Conservation (phyloP, 805 yeast genomes). For the Barnettozyma salicaria region DNA sequence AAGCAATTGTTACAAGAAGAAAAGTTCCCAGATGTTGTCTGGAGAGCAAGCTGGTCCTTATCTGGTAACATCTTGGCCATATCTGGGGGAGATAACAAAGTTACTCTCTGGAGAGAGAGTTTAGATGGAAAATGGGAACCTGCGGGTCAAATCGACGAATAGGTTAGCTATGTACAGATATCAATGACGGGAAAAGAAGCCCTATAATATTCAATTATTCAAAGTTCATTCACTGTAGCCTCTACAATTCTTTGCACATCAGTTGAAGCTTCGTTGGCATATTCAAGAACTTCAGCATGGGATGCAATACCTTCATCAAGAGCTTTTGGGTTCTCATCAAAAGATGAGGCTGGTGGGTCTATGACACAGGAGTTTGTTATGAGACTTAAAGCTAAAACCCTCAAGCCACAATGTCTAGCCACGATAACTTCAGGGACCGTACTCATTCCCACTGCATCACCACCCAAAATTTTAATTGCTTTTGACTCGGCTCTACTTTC, state of each 20-base stretch:
- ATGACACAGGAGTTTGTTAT: slow-evolving; percentile 80
- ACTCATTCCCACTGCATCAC: slow-evolving; percentile 96
- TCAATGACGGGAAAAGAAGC: neutral
- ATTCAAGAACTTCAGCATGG: slow-evolving; percentile 86
- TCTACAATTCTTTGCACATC: slow-evolving; percentile 73
- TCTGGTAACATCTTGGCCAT: slow-evolving; percentile 95
- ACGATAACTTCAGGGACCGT: slow-evolving; percentile 95
- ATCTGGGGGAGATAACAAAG: slow-evolving; percentile 93
- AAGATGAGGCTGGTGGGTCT: slow-evolving; percentile 61
- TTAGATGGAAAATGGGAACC: slow-evolving; percentile 92
- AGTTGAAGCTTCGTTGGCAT: slow-evolving; percentile 70
- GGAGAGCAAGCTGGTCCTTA: slow-evolving; percentile 98
- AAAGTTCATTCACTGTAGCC: slow-evolving; percentile 43
- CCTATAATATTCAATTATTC: too few relatives aligned
- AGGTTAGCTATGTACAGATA: slow-evolving; percentile 13
- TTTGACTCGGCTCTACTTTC: slow-evolving; percentile 92
- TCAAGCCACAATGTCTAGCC: slow-evolving; percentile 83
- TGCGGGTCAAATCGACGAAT: slow-evolving; percentile 94
- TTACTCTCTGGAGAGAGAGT: slow-evolving; percentile 94
- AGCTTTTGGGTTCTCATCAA: slow-evolving; percentile 46
- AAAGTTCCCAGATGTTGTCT: slow-evolving; percentile 91
- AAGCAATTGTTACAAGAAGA: slow-evolving; percentile 68
- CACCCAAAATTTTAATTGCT: slow-evolving; percentile 64
- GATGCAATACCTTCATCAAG: slow-evolving; percentile 74
- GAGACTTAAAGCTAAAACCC: slow-evolving; percentile 77